A percentile compares a stretch with the other conserved stretches of the same genome.
Conservation (phyloP, 1,139 yeast species). For the Magnusiomyces ingens region DNA sequence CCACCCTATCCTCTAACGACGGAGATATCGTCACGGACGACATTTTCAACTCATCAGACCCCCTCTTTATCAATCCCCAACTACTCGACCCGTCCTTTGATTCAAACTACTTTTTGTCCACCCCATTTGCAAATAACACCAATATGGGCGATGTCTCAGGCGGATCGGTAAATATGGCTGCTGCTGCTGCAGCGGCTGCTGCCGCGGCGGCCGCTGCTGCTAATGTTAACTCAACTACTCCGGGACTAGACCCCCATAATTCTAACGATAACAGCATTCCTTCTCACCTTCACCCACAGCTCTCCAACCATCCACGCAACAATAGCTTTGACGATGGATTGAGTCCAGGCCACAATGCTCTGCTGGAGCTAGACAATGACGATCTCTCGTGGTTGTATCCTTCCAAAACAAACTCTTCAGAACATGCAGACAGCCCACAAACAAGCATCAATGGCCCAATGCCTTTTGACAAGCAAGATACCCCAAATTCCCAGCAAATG, state of each 20-base stretch:
- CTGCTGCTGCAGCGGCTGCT: background rate
- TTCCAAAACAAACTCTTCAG: conserved; percentile 3
- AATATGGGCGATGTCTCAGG: conserved; percentile 1
- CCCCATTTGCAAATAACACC: conserved; percentile 9
- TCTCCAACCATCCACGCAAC: background rate
- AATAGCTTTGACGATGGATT: conserved; percentile 6
- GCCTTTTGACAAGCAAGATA: too few species aligned
- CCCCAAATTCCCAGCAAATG: conserved; percentile 1
- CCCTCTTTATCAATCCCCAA: conserved; percentile 33
- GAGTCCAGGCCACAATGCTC: conserved; percentile 9
- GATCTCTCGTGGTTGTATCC: conserved; percentile 18
- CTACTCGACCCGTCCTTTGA: conserved; percentile 19
- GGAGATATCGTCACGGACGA: conserved; percentile 23
- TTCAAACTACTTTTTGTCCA: conserved; percentile 11
- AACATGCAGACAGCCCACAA: conserved; percentile 4
- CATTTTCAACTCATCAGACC: conserved; percentile 22
- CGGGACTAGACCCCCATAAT: background rate
- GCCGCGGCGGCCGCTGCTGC: conserved; percentile 8
- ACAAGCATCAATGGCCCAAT: too few species aligned
- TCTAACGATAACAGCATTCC: conserved; percentile 3
- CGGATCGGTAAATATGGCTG: conserved; percentile 6
- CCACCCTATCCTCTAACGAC: conserved; percentile 27
- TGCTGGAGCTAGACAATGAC: conserved; percentile 9
- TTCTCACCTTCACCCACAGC: background rate
- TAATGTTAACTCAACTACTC: background rate